Evolutionary conservation across 352 stramenopile species (phyloP).

Genomic region (Thraustochytrium striatum): DNA sequence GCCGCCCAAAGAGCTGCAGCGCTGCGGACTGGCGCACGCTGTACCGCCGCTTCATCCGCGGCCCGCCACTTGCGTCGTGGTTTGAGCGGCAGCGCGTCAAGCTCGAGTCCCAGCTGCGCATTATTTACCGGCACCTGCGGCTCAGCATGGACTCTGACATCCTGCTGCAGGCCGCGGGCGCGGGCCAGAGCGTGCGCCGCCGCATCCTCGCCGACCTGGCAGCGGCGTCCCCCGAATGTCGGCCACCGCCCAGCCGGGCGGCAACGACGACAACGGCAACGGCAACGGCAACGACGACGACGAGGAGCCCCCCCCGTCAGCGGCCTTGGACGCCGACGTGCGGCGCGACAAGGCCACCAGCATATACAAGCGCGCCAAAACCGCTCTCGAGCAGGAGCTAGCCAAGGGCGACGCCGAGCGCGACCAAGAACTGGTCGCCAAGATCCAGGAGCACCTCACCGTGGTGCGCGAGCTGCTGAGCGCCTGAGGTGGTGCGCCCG

Average conservation of each 20-base stretch:
- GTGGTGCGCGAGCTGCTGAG: not conserved
- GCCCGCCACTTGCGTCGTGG: conserved; percentile 13
- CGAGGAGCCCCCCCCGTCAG: not conserved
- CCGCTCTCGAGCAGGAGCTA: conserved; percentile 2
- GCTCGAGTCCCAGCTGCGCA: conserved; percentile 32
- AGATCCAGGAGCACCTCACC: conserved; percentile 38
- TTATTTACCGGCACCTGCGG: conserved; percentile 36
- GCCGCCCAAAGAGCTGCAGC: conserved; percentile 26
- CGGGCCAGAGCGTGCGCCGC: conserved; percentile 8
- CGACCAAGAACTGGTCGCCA: conserved; percentile 15
- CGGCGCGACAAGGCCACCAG: not conserved
- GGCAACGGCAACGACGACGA: not conserved
- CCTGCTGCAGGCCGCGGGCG: conserved; percentile 21
- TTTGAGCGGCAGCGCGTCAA: conserved; percentile 30
- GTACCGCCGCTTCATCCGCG: conserved; percentile 26
- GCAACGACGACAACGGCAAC: not conserved
- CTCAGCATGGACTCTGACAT: conserved; percentile 32
- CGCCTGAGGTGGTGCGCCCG: too few relatives aligned
- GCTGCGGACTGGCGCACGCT: conserved; percentile 20
- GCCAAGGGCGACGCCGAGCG: conserved; percentile 19
- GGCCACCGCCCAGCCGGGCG: too few relatives aligned
- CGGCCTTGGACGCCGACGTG: not conserved
- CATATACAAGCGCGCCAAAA: conserved; percentile 14
- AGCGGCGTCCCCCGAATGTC: too few relatives aligned
- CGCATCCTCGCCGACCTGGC: too few relatives aligned